These are phyloP conservation scores for Cokeromyces recurvatus DNA, from an alignment of 371 early-diverging fungal genomes.

Conservation along the genomic window DNA sequence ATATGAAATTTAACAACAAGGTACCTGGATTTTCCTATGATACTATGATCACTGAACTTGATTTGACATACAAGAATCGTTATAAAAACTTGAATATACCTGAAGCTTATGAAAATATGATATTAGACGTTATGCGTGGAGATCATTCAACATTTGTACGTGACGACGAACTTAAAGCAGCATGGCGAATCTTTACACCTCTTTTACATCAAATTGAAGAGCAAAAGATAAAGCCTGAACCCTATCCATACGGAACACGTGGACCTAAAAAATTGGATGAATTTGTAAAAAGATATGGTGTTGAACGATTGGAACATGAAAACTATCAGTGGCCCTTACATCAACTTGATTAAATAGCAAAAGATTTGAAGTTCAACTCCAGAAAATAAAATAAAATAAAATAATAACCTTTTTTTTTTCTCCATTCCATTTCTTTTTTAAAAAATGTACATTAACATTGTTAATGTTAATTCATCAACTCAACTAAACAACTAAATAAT, in stretches of 20 bases:
- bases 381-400: too few species aligned
- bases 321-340: conserved; percentile 22
- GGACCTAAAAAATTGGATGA: conserved; percentile 77
- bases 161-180: conserved; percentile 91
- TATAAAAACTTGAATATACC: conserved; percentile 87
- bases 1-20: conserved; percentile 94
- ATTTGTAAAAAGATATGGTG: conserved; percentile 68
- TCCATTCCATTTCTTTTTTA: too few species aligned
- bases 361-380: too few species aligned
- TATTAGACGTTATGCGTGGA: conserved; percentile 84
- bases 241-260: conserved; percentile 84
- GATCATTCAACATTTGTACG: conserved; percentile 97
- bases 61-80: conserved; percentile 83
- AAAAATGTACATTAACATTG: too few species aligned
- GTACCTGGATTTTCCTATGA: conserved; percentile 70
- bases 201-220: conserved; percentile 84
- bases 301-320: conserved; percentile 11
- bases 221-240: conserved; percentile 61
- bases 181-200: conserved; percentile 97
- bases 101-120: conserved; percentile 92
- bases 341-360: conserved; percentile 8
- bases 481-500: too few species aligned
- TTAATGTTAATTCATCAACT: too few species aligned
- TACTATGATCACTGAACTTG: conserved; percentile 84
- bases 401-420: too few species aligned